These are phyloP conservation scores for Lentinula lateritia DNA, from an alignment of 768 basidiomycete genomes.

Conservation along the genomic window DNA sequence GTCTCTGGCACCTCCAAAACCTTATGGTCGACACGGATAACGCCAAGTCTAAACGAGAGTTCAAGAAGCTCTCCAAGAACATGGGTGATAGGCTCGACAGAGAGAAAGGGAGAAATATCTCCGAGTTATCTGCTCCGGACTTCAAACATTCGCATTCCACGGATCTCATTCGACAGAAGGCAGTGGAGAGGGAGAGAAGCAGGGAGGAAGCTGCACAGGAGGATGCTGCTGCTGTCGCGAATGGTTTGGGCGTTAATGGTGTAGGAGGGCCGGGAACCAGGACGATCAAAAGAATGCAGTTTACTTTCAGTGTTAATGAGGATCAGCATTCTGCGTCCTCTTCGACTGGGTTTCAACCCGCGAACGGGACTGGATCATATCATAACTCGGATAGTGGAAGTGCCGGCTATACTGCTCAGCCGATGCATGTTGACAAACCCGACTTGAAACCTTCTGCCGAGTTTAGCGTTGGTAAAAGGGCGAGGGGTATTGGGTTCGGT, in stretches of 20 bases:
- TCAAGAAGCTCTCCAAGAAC: constrained; percentile 80
- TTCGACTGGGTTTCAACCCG: no score
- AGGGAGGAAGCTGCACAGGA: constrained; percentile 64
- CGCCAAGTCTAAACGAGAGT: constrained; percentile 82
- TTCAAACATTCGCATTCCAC: constrained; percentile 76
- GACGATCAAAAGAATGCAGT: constrained; percentile 84
- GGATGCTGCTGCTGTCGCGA: no score
- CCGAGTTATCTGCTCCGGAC: constrained; percentile 79
- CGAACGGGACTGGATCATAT: no score
- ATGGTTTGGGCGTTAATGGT: no score
- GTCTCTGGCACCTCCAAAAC: constrained; percentile 88
- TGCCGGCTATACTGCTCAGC: constrained; percentile 20
- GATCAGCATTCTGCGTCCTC: constrained; percentile 20
- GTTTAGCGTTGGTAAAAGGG: constrained; percentile 36
- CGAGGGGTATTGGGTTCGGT: no score
- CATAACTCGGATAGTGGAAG: constrained; percentile 23
- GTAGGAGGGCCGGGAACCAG: constrained; percentile 36
- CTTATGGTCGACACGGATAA: constrained; percentile 91
- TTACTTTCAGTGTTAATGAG: constrained; percentile 82
- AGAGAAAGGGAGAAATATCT: constrained; percentile 86
- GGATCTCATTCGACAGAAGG: constrained; percentile 76
- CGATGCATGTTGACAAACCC: constrained; percentile 48
- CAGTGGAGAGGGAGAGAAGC: constrained; percentile 74
- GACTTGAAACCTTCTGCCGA: constrained; percentile 62
- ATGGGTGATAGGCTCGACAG: constrained; percentile 93